A percentile compares a stretch with the other conserved stretches of the same genome.
Evolutionary conservation across 164 flowering plant species (phyloP).

Genomic region (Berberis thunbergii): DNA sequence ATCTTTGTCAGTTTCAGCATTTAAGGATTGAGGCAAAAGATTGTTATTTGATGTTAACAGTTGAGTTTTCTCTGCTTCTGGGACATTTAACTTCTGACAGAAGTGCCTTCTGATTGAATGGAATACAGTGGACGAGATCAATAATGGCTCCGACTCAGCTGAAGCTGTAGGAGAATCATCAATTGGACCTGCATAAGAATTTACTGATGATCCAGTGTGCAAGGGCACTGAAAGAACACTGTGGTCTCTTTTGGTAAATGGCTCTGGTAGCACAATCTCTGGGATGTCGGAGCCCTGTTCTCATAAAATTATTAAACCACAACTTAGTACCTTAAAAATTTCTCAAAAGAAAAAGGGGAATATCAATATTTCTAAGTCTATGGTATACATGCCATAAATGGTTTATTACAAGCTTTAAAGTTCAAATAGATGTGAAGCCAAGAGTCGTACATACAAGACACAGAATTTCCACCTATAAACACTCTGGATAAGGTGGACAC

Average conservation of each 20-base stretch:
- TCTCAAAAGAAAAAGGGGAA: no score
- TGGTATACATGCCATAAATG: no score
- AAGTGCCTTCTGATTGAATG: slow-evolving; percentile 31
- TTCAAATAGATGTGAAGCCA: no score
- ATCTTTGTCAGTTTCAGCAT: slow-evolving; percentile 5
- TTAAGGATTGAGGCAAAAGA: slow-evolving; percentile 10
- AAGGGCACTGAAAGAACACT: slow-evolving; percentile 5
- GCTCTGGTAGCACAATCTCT: slow-evolving; percentile 47
- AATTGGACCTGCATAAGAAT: slow-evolving; percentile 9
- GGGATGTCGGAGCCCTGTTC: slow-evolving; percentile 45
- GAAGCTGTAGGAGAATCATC: slow-evolving; percentile 9
- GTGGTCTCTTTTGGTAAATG: slow-evolving; percentile 21
- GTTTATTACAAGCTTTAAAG: no score
- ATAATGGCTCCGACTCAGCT: slow-evolving; percentile 15
- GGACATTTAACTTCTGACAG: slow-evolving; percentile 14
- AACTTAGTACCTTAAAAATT: background rate
- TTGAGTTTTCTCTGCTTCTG: slow-evolving; percentile 21
- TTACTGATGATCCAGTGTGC: slow-evolving; percentile 11
- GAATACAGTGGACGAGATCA: slow-evolving; percentile 15
- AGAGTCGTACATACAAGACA: no score
- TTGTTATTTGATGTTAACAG: slow-evolving; percentile 13
- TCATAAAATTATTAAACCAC: slow-evolving; percentile 1
- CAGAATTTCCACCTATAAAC: no score
- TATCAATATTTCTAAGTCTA: no score
- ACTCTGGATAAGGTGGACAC: no score